phyloP scores from a whole-genome alignment of 208 protist species.

The Trichomonas gallinae region DNA sequence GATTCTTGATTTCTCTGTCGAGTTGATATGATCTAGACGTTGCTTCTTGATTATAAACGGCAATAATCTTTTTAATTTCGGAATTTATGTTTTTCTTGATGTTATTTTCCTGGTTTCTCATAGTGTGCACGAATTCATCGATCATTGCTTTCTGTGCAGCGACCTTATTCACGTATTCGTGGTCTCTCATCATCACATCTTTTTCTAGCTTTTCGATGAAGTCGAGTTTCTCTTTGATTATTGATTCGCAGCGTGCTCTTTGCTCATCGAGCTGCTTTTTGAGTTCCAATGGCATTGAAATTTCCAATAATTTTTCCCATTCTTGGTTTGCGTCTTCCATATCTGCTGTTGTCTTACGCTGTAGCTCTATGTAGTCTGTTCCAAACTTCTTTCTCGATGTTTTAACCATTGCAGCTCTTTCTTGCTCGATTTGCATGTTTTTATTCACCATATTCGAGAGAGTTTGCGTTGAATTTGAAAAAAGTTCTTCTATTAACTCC shows the following conservation, averaged over 20 bases:
- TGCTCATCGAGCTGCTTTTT: neutral
- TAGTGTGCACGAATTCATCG: neutral
- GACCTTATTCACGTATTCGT: slow-evolving; percentile 9
- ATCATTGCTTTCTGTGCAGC: neutral
- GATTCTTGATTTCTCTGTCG: neutral
- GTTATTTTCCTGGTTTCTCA: slow-evolving; percentile 8
- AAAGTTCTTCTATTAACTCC: neutral
- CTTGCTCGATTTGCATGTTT: neutral
- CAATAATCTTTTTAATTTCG: neutral
- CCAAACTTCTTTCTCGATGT: neutral
- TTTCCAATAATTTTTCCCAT: neutral
- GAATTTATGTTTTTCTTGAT: neutral
- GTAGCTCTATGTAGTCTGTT: neutral
- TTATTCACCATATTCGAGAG: neutral
- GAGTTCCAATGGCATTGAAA: neutral
- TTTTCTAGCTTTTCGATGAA: neutral
- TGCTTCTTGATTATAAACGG: neutral
- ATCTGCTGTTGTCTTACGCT: neutral
- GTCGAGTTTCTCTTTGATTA: neutral
- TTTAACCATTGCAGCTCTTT: neutral
- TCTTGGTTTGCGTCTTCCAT: neutral
- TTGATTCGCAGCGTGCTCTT: neutral
- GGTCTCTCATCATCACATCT: neutral
- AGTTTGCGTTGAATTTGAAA: neutral
- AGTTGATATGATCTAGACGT: neutral